phyloP scores from a whole-genome alignment of 495 filamentous ascomycete species.

The Aspergillus incahuasiensis region DNA sequence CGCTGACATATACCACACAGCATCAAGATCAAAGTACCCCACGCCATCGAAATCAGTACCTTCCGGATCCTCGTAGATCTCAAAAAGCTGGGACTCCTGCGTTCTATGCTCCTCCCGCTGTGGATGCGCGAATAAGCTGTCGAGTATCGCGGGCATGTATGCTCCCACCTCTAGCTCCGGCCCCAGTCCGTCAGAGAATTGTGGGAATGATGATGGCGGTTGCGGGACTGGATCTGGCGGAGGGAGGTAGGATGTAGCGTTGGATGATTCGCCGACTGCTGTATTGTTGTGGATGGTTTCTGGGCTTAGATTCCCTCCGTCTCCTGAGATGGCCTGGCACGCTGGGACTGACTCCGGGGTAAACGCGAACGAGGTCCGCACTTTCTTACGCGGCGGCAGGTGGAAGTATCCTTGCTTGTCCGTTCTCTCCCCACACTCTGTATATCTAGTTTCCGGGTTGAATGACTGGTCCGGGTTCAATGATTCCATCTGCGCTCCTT shows the following conservation, averaged over 20 bases:
- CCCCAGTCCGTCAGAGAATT: neutral
- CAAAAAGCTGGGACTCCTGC: neutral
- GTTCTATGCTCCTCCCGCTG: neutral
- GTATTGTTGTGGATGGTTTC: no score
- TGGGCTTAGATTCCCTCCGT: no score
- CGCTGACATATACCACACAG: neutral
- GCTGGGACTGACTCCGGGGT: neutral
- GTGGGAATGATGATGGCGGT: neutral
- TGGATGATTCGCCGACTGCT: no score
- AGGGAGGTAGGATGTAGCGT: no score
- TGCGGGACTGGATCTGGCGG: neutral
- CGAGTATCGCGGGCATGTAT: neutral
- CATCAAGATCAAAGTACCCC: neutral
- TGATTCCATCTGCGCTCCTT: neutral
- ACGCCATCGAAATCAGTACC: neutral
- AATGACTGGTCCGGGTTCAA: neutral
- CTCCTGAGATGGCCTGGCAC: neutral
- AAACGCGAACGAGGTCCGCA: neutral
- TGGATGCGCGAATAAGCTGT: neutral
- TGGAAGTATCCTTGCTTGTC: neutral
- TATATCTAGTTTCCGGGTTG: neutral
- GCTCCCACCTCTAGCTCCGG: neutral
- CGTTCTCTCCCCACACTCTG: neutral
- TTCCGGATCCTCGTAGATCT: conserved; percentile 22
- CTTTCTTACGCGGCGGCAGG: conserved; percentile 1